Evolutionary conservation across 2,329 filamentous ascomycete species (phyloP).

Genomic region (Cladosporium sp.): DNA sequence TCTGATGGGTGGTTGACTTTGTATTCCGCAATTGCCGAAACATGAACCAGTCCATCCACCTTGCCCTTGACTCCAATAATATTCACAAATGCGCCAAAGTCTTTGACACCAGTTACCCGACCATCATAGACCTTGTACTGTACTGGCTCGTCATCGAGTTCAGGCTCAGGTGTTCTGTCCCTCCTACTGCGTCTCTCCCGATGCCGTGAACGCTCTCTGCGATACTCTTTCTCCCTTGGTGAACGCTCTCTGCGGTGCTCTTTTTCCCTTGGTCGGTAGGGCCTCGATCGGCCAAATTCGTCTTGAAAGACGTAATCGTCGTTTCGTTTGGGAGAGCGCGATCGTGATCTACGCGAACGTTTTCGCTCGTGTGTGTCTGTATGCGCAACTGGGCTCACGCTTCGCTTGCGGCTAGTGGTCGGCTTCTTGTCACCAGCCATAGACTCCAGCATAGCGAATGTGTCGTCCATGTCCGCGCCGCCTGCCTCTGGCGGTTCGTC

Average conservation of each 20-base stretch:
- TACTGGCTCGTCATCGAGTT: slow-evolving; percentile 76
- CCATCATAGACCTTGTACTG: slow-evolving; percentile 87
- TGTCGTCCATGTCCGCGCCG: slow-evolving; percentile 67
- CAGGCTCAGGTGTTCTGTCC: slow-evolving; percentile 61
- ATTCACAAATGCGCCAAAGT: slow-evolving; percentile 94
- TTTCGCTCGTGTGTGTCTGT: slow-evolving; percentile 39
- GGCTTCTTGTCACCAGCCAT: slow-evolving; percentile 64
- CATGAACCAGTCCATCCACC: slow-evolving; percentile 87
- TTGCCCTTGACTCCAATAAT: slow-evolving; percentile 81
- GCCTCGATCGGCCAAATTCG: slow-evolving; percentile 51
- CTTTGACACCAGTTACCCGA: slow-evolving; percentile 84
- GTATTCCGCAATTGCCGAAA: slow-evolving; percentile 81
- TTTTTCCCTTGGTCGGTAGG: slow-evolving; percentile 34
- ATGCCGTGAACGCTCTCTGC: slow-evolving; percentile 35
- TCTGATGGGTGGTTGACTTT: slow-evolving; percentile 91
- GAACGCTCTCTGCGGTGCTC: slow-evolving; percentile 38
- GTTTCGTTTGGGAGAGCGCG: slow-evolving; percentile 45
- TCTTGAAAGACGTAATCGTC: slow-evolving; percentile 54
- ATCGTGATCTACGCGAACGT: slow-evolving; percentile 42
- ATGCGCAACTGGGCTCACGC: slow-evolving; percentile 51
- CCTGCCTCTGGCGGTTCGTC: slow-evolving; percentile 39
- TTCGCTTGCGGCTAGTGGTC: slow-evolving; percentile 53
- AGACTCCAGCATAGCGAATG: slow-evolving; percentile 83
- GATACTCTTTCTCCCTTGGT: slow-evolving; percentile 29
- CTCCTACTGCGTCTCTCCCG: slow-evolving; percentile 41